Evolutionary conservation across 768 basidiomycete genomes (phyloP).

Genomic region (Lentinula sp.): DNA sequence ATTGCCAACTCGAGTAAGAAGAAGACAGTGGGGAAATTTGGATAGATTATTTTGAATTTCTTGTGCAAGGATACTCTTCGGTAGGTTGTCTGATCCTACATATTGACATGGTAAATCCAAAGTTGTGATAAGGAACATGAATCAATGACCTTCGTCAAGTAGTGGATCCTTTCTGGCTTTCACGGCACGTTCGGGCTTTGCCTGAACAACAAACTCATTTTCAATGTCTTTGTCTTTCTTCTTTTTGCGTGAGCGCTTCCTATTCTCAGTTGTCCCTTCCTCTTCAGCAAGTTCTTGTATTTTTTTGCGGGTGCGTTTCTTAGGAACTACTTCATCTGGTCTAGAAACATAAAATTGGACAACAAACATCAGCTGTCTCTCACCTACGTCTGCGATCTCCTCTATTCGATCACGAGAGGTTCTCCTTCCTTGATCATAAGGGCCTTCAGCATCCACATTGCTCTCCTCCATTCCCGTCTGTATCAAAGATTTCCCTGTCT

Average conservation of each 20-base stretch:
- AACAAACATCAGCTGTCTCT: background rate
- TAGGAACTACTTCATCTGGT: background rate
- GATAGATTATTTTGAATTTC: conserved; percentile 68
- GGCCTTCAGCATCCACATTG: background rate
- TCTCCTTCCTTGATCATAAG: background rate
- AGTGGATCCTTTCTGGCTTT: background rate
- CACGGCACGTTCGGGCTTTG: background rate
- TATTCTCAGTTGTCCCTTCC: background rate
- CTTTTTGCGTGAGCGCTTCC: background rate
- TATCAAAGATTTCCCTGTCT: background rate
- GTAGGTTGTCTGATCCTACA: conserved; percentile 1
- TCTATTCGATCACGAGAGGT: background rate
- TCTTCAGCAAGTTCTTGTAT: background rate
- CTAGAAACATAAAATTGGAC: background rate
- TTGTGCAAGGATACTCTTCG: conserved; percentile 51
- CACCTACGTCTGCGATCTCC: background rate
- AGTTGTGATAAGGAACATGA: background rate
- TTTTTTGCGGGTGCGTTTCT: background rate
- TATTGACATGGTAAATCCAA: background rate
- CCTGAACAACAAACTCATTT: background rate
- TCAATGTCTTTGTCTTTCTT: background rate
- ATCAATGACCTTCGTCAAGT: background rate
- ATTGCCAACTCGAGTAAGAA: conserved; percentile 89
- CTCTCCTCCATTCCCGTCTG: background rate
- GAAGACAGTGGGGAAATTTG: conserved; percentile 80